Evolutionary conservation across 441 rosid genomes (phyloP).

Genomic region (Codiaeum variegatum): DNA sequence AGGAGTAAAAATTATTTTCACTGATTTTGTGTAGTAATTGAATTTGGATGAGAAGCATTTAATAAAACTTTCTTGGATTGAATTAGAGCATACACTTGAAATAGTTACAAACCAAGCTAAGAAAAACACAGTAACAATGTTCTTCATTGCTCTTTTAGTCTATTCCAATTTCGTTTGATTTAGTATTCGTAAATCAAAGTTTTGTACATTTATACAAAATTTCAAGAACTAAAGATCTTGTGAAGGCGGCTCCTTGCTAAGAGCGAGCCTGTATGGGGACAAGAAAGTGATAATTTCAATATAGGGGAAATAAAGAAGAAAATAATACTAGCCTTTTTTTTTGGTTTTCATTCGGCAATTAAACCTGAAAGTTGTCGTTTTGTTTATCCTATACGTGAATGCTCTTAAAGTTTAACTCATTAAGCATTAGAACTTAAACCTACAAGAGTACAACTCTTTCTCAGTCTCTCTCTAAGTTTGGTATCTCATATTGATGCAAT

Average conservation of each 20-base stretch:
- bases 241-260: neutral
- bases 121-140: neutral
- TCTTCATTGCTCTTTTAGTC: neutral
- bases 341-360: constrained; percentile 6
- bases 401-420: too few relatives aligned
- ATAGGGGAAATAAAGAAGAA: neutral
- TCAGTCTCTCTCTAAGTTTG: too few relatives aligned
- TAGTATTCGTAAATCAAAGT: neutral
- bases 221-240: neutral
- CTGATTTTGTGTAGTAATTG: constrained; percentile 24
- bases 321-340: neutral
- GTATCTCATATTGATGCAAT: too few relatives aligned
- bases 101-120: constrained; percentile 17
- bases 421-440: too few relatives aligned
- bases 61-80: constrained; percentile 32
- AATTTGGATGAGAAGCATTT: constrained; percentile 42
- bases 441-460: too few relatives aligned
- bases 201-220: neutral
- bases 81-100: constrained; percentile 20
- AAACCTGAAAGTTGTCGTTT: neutral
- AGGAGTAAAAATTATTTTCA: constrained; percentile 38
- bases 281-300: constrained; percentile 7
- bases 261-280: neutral
- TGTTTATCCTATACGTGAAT: neutral
- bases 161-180: neutral